A percentile compares a stretch with the other conserved stretches of the same genome.
These are phyloP conservation scores for Fraxinus velutina DNA, from an alignment of 305 asterid genomes.

Conservation along the genomic window DNA sequence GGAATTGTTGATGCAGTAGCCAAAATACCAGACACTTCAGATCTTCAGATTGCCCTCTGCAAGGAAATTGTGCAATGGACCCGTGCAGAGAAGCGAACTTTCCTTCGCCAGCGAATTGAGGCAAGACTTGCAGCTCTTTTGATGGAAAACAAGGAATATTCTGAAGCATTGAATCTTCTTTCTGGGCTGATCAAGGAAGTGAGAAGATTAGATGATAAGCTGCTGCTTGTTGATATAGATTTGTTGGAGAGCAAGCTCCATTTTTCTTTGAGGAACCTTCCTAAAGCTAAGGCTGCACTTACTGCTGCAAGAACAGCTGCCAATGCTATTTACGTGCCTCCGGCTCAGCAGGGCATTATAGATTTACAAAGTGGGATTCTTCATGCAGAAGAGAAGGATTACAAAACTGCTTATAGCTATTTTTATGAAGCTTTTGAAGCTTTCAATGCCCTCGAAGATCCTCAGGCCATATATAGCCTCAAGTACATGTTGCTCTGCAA, in stretches of 20 bases:
- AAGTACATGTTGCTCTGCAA: conserved; percentile 65
- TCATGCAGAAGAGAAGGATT: conserved; percentile 68
- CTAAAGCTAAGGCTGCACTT: conserved; percentile 67
- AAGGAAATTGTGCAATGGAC: conserved; percentile 68
- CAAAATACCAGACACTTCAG: conserved; percentile 59
- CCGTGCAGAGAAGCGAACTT: conserved; percentile 56
- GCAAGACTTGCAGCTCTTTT: conserved; percentile 60
- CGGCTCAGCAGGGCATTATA: conserved; percentile 68
- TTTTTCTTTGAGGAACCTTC: conserved; percentile 58
- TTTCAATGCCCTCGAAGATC: conserved; percentile 57
- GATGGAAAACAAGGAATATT: conserved; percentile 57
- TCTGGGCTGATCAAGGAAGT: conserved; percentile 65
- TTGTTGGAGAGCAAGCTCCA: conserved; percentile 68
- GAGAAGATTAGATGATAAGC: conserved; percentile 61
- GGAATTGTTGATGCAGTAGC: conserved; percentile 52
- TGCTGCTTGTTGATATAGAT: conserved; percentile 54
- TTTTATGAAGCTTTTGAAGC: conserved; percentile 70
- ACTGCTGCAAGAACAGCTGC: conserved; percentile 75
- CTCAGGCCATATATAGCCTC: conserved; percentile 60
- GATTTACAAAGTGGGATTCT: conserved; percentile 65
- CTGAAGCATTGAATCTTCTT: conserved; percentile 57
- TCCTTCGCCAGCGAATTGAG: conserved; percentile 61
- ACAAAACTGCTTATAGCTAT: conserved; percentile 66
- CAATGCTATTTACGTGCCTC: conserved; percentile 64
- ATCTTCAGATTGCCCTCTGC: conserved; percentile 62